Base-by-base conservation (phyloP, 768 basidiomycete genomes). In the Macrolepiota albuminosa region DNA sequence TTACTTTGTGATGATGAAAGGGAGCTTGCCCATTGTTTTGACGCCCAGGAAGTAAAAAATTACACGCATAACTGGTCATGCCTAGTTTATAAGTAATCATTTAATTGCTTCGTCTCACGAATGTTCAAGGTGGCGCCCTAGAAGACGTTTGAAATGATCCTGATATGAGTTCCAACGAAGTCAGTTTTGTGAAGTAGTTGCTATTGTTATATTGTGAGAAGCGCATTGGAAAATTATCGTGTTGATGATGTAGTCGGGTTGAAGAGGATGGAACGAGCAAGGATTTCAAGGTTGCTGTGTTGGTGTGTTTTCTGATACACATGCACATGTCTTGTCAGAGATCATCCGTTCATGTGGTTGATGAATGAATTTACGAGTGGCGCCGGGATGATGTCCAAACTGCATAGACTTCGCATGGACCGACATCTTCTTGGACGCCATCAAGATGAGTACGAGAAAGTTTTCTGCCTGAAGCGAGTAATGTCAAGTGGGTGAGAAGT, bases 1-100 rank as follows among this genome's bases (percentile, higher is more conserved):
- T 62, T 73, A 66, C 60, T 76, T 73, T 54, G 64, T 78, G 1
- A 69, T 64, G 56, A 61, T 70, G 57, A 73, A 71, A 48, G 73
- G 73, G 31, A 57, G 59, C 34, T 59, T 77, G 46, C 70, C 68
- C 9, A 66, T 75, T 2, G 61, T 74, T 42, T 56, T 78, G 49
- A 73, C 69, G 2, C 70, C 68, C 10, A 70, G 77, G 33, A 69
- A 56, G 33, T 56, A 29, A 8, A 31, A 2, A 29, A 40, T 42
- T 21, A n/a, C 42, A 43, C 8, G 14, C 14, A 29, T 29, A 5
- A 40, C 14, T 16, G 8, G 14, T 14, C 14, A 14, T 34, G 6
- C 39, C 16, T 5, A 40, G 39, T 16, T 16, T 40, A 3, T 16
- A 14, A 4, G 39, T 40, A 8, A 40, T 40, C 39, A 40, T 40